Percentiles rank a stretch among this genome's conserved stretches.
Conservation (phyloP, 768 basidiomycete genomes). For the Calocera cornea region DNA sequence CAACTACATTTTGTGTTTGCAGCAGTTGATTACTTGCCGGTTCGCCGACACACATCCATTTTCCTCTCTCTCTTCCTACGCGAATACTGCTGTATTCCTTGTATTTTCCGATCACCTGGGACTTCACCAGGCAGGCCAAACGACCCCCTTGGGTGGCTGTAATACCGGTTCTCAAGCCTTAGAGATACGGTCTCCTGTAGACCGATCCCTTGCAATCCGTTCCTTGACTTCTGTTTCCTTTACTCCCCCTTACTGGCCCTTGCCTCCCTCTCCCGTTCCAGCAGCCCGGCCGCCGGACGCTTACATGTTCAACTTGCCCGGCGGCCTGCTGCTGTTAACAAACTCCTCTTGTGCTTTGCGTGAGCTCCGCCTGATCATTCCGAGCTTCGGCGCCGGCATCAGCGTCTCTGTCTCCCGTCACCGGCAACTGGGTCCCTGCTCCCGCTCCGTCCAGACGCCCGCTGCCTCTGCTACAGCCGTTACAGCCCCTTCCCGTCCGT, state of each 20-base stretch:
- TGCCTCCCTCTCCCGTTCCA: background rate
- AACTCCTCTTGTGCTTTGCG: background rate
- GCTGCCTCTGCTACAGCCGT: background rate
- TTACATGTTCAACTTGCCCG: background rate
- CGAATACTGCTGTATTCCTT: background rate
- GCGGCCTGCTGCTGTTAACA: background rate
- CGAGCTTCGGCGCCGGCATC: background rate
- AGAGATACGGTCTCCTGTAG: slow-evolving; percentile 1
- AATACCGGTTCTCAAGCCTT: slow-evolving; percentile 3
- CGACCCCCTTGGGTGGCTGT: slow-evolving; percentile 3
- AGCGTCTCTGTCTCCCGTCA: background rate
- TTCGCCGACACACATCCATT: background rate
- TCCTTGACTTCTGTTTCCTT: background rate
- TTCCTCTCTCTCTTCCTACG: background rate
- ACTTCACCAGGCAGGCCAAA: slow-evolving; percentile 1
- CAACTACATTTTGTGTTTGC: background rate
- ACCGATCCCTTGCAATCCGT: background rate
- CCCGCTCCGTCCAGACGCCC: background rate
- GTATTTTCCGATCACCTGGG: background rate
- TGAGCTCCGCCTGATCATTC: background rate
- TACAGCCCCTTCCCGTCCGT: background rate
- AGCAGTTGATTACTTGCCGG: background rate
- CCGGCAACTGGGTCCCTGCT: background rate
- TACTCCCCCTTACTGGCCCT: background rate
- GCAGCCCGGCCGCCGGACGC: background rate